Base-by-base conservation (phyloP, 202 grass and related monocot species). In the Digitaria exilis region DNA sequence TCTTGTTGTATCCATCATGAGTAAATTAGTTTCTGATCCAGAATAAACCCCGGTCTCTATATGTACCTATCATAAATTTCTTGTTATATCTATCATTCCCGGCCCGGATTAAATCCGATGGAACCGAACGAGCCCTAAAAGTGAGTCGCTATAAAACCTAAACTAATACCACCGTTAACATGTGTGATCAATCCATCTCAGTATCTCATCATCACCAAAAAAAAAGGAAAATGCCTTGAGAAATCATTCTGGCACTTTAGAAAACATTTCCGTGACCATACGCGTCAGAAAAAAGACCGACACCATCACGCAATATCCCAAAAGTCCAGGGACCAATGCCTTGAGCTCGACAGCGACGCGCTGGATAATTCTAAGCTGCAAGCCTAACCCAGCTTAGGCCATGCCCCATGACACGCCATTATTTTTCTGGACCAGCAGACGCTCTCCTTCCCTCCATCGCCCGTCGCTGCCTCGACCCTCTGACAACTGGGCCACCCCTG, bases 261-360 rank as follows among this genome's bases (percentile, higher is more conserved):
- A 14, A 73, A 3, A 9, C 71, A 32, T 72, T 54, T 35, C 3
- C 21, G 25, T 69, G 60, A 0, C 7, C 48, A 64, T 21, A 29
- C 11, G 44, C 39, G 32, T 19, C 0, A 43, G 48, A 14, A 29
- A 28, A 52, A 32, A 56, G 13, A 44, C 69, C 62, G 44, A 87
- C 80, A 63, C 21, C 26, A 69, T 69, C 43, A 39, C 37, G 35
- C 52, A 84, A 80, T 75, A 86, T 83, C 62, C 42, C 46, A 44
- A 64, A 83, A 42, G 21, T 29, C 14, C 43, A 90, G 75, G 88
- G 79, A 70, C 66, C 74, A 73, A 78, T 56, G 21, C 63, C 62
- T 26, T 46, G 62, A 39, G 49, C 48, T 30, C 7, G 21, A n/a
- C n/a, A n/a, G n/a, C n/a, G n/a, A n/a, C n/a, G n/a, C n/a, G n/a